These are phyloP conservation scores for Apiospora sp. DNA, from an alignment of 2,329 filamentous ascomycete species.

Conservation along the genomic window DNA sequence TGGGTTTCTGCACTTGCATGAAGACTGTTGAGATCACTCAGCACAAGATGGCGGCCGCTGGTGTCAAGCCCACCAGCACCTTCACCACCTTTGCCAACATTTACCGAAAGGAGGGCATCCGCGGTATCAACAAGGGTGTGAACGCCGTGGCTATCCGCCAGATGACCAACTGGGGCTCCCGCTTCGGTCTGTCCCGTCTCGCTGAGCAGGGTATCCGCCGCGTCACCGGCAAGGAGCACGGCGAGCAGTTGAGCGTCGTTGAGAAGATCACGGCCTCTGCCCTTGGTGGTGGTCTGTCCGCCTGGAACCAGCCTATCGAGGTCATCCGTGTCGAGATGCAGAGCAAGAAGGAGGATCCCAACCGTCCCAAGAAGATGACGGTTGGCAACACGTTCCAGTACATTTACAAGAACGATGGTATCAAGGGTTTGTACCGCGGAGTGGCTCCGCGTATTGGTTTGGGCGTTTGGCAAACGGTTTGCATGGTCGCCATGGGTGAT, in stretches of 20 bases:
- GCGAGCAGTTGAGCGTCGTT: constrained; percentile 76
- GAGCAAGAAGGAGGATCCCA: constrained; percentile 97
- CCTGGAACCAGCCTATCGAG: constrained; percentile 99
- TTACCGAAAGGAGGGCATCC: constrained; percentile 91
- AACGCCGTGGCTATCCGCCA: constrained; percentile 98
- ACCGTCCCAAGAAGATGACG: constrained; percentile 98
- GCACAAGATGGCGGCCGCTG: constrained; percentile 87
- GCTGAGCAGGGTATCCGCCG: constrained; percentile 88
- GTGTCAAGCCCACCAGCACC: constrained; percentile 86
- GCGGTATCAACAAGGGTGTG: constrained; percentile 97
- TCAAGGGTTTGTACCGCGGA: constrained; percentile 94
- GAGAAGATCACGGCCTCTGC: constrained; percentile 92
- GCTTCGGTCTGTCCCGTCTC: constrained; percentile 92
- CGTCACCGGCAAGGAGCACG: constrained; percentile 78
- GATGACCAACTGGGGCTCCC: constrained; percentile 99
- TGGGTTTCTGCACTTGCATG: constrained; percentile 99
- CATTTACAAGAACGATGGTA: constrained; percentile 88
- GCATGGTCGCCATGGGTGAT: constrained; percentile 99
- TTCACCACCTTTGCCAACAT: constrained; percentile 97
- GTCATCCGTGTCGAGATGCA: constrained; percentile 99
- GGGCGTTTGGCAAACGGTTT: constrained; percentile 98
- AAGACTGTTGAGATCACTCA: constrained; percentile 99
- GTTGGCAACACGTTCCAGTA: constrained; percentile 86
- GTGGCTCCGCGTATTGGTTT: constrained; percentile 94
- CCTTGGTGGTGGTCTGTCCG: constrained; percentile 90